These are phyloP conservation scores for Saccharomycopsis hybrid DNA, from an alignment of 1,139 yeast genomes.

Conservation along the genomic window DNA sequence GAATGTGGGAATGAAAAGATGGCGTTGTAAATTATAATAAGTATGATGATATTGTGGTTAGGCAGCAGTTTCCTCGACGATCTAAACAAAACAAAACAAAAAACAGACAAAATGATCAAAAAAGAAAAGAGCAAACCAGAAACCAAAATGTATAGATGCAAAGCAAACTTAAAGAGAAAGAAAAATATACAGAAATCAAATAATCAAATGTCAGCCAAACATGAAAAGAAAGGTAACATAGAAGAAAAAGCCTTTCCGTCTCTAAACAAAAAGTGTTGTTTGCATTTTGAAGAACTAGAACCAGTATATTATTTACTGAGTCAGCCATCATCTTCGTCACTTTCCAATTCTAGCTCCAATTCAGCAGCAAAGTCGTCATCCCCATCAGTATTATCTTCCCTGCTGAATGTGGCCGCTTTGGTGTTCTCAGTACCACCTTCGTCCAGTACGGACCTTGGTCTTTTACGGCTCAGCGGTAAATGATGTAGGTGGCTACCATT, in stretches of 20 bases:
- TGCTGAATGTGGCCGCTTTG: background rate
- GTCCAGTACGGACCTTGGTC: background rate
- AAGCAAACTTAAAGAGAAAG: background rate
- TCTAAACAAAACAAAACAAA: too few species aligned
- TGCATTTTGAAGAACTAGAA: too few species aligned
- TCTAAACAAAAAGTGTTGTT: background rate
- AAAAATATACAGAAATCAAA: background rate
- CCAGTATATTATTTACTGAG: too few species aligned
- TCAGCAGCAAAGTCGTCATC: slow-evolving; percentile 12
- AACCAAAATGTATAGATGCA: background rate
- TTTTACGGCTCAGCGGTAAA: background rate
- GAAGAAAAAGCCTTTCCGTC: background rate
- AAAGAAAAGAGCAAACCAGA: too few species aligned
- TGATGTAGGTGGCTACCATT: background rate
- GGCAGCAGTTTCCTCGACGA: too few species aligned
- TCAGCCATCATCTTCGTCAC: slow-evolving; percentile 5
- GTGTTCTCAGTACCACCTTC: background rate
- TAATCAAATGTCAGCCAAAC: too few species aligned
- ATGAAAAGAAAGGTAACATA: background rate
- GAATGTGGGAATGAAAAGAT: too few species aligned
- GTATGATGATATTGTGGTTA: too few species aligned
- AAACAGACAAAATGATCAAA: too few species aligned
- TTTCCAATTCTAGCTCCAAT: slow-evolving; percentile 12
- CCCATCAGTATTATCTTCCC: background rate
- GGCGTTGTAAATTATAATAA: too few species aligned